Conservation (phyloP, 805 yeast genomes). For the Candida montana region DNA sequence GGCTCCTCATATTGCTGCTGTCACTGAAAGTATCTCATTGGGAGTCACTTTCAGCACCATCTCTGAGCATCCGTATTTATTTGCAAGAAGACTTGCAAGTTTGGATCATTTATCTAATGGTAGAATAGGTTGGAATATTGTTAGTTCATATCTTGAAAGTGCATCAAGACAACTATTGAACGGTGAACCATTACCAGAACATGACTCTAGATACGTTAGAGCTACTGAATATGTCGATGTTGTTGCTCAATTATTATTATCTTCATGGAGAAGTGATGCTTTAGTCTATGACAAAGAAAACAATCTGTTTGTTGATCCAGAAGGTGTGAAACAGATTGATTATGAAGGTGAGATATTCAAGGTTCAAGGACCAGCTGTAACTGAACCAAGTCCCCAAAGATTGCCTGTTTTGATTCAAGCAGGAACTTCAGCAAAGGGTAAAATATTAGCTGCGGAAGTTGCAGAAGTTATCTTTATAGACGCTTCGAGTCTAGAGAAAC, state of each 20-base stretch:
- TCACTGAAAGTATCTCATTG: slow-evolving; percentile 31
- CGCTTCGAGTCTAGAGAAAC: slow-evolving; percentile 29
- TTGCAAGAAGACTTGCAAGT: slow-evolving; percentile 34
- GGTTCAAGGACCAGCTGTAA: slow-evolving; percentile 36
- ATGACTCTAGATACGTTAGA: slow-evolving; percentile 31
- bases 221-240: slow-evolving; percentile 36
- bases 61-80: slow-evolving; percentile 35
- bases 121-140: slow-evolving; percentile 33
- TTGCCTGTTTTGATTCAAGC: slow-evolving; percentile 41
- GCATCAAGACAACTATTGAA: slow-evolving; percentile 32
- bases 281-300: slow-evolving; percentile 13
- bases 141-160: slow-evolving; percentile 33
- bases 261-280: slow-evolving; percentile 35
- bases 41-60: slow-evolving; percentile 37
- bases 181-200: slow-evolving; percentile 30
- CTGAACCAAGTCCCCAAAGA: slow-evolving; percentile 39
- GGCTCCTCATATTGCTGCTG: slow-evolving; percentile 36
- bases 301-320: slow-evolving; percentile 30
- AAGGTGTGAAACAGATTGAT: slow-evolving; percentile 31
- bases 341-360: slow-evolving; percentile 34
- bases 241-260: slow-evolving; percentile 30
- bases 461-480: slow-evolving; percentile 41
- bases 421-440: slow-evolving; percentile 37
- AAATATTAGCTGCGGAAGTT: slow-evolving; percentile 36
- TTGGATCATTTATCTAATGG: slow-evolving; percentile 37